Evolutionary conservation across 106 monocot species (phyloP), one percentile per base, ranked within the genome.

Genomic region (Apostasia ramifera): DNA sequence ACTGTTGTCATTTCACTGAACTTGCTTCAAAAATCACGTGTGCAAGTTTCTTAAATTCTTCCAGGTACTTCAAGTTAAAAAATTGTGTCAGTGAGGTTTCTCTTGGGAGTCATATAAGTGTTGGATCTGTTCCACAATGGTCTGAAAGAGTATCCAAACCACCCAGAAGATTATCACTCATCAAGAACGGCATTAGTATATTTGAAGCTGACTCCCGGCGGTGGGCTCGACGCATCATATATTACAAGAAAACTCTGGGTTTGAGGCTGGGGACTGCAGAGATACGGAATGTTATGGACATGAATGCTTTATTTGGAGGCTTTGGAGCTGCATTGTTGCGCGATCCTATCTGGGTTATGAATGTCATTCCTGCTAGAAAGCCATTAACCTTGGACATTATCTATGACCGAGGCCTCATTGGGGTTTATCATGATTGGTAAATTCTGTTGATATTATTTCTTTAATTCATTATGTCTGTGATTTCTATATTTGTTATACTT

Each of bases 221-320:
- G 5, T 98, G 97, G 92, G 58, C 66, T 4, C 78, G 85, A 60
- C 70, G 97, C 47, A 85, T 98, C 73, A 66, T 74, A 59, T 83
- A 85, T 64, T 98, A 98, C 58, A 92, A 87, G 70, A 92, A 81
- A 59, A 77, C 70, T 8, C 84, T 92, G 47, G 88, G 84, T 7
- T 37, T 92, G 56, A 90, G 87, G 78, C 74, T 92, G 12, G 97
- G 92, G 6, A 83, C 75, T 58, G 40, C 79, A 39, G 37, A 65
- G 8, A 70, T 92, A 41, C 87, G 85, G 57, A 98, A 98, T 80
- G 73, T 98, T 59, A 92, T 98, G 92, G 92, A 98, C 68, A 92
- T 98, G 97, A 98, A 92, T 83, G 92, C 97, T 39, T 85, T 87
- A 76, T 81, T 92, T 69, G 97, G 97, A 58, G 87, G 97, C 48